Evolutionary conservation across 495 filamentous ascomycete genomes (phyloP).

Genomic region (Pseudevernia furfuracea): DNA sequence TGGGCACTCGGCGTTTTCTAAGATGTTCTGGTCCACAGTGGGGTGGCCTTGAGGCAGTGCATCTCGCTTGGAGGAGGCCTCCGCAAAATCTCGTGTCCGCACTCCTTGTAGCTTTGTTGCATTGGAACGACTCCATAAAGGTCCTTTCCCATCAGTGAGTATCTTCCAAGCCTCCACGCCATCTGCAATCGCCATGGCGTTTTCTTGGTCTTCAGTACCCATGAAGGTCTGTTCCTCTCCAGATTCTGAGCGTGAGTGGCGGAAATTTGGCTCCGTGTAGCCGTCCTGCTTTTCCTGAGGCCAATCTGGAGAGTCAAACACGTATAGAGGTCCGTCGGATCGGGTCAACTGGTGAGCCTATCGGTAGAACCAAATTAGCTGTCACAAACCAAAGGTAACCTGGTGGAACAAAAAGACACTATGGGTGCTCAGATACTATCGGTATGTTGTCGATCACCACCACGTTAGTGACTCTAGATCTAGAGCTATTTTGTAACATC

Average conservation of each 20-base stretch:
- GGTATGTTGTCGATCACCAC: conserved; percentile 44
- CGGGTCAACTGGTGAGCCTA: conserved; percentile 7
- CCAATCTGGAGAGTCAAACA: neutral
- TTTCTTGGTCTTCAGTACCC: neutral
- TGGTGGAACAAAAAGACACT: neutral
- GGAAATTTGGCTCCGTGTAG: neutral
- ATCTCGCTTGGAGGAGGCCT: neutral
- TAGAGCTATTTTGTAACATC: conserved; percentile 53
- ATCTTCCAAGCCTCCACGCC: conserved; percentile 18
- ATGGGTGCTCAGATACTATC: conserved; percentile 17
- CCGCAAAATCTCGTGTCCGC: neutral
- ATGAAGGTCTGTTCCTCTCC: neutral
- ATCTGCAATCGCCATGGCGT: conserved; percentile 13
- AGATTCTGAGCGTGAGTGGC: neutral
- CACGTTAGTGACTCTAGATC: conserved; percentile 47
- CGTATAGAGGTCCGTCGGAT: neutral
- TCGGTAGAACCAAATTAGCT: neutral
- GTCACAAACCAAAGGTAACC: neutral
- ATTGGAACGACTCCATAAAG: conserved; percentile 12
- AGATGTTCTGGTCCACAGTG: neutral
- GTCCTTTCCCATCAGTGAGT: conserved; percentile 8
- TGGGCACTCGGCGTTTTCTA: conserved; percentile 36
- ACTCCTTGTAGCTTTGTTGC: neutral
- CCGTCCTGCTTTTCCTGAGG: conserved; percentile 1
- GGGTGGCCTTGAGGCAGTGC: conserved; percentile 6